Conservation (phyloP, 805 yeast genomes). For the Wickerhamomyces pijperi region DNA sequence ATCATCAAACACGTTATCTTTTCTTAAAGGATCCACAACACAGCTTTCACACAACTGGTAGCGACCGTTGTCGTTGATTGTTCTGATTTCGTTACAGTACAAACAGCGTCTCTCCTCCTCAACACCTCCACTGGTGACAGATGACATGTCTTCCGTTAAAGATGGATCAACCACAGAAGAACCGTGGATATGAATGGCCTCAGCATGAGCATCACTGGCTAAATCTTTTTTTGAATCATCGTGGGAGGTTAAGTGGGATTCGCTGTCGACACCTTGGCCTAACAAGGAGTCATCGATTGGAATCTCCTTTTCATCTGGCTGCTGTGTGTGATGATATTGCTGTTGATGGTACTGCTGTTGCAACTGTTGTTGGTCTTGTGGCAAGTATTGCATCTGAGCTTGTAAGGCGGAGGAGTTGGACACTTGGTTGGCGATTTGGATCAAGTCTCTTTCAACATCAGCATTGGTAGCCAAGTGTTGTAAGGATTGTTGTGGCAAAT, state of each 20-base stretch:
- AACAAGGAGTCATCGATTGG: constrained; percentile 12
- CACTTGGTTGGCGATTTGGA: constrained; percentile 1
- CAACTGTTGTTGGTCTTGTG: constrained; percentile 6
- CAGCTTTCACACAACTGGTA: constrained; percentile 18
- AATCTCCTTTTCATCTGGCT: constrained; percentile 8
- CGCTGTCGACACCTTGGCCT: constrained; percentile 6
- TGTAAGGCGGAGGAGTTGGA: not conserved
- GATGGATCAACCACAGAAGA: not conserved
- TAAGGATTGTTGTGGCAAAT: constrained; percentile 6
- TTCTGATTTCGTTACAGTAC: constrained; percentile 16
- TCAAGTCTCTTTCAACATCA: constrained; percentile 3
- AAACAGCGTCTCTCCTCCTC: constrained; percentile 6
- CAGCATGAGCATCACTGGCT: not conserved
- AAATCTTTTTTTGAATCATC: not conserved
- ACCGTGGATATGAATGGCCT: not conserved
- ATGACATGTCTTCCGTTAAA: not conserved
- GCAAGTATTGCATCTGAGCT: not conserved
- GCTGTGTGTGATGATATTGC: not conserved
- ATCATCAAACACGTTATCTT: constrained; percentile 14
- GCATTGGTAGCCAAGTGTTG: constrained; percentile 3
- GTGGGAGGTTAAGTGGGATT: not conserved
- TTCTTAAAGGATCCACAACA: constrained; percentile 15
- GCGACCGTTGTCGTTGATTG: constrained; percentile 18
- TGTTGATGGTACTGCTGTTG: constrained; percentile 2
- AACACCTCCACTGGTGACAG: not conserved